phyloP scores from a whole-genome alignment of 2,329 filamentous ascomycete species.

The Phaeosphaeria sp. region DNA sequence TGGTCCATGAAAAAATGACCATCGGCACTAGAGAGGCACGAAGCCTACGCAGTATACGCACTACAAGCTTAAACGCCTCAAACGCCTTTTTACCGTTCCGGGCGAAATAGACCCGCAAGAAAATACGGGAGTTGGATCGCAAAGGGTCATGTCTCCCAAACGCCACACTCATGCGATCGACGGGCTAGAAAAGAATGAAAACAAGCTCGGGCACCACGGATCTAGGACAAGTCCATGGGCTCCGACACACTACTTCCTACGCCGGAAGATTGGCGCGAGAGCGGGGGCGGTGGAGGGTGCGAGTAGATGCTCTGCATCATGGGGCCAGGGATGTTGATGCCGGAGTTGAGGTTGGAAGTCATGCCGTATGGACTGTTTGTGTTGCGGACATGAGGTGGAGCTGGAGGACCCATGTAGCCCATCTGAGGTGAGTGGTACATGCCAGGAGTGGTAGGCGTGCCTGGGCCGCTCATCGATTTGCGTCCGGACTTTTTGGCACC shows the following conservation, averaged over 20 bases:
- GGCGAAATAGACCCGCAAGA: neutral
- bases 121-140: neutral
- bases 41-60: neutral
- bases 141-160: neutral
- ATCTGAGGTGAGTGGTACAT: slow-evolving; percentile 23
- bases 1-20: neutral
- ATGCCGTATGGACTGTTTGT: slow-evolving; percentile 7
- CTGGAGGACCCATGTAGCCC: slow-evolving; percentile 27
- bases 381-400: slow-evolving; percentile 13
- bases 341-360: too few relatives aligned
- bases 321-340: slow-evolving; percentile 28
- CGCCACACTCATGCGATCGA: neutral
- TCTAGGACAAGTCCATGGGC: slow-evolving; percentile 29
- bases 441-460: slow-evolving; percentile 15
- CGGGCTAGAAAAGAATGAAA: neutral
- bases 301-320: slow-evolving; percentile 18
- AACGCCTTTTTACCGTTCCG: neutral
- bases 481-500: slow-evolving; percentile 24
- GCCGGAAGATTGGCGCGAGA: slow-evolving; percentile 7
- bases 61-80: neutral
- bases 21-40: neutral
- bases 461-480: slow-evolving; percentile 17
- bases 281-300: slow-evolving; percentile 3
- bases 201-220: neutral
- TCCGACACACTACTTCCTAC: slow-evolving; percentile 14